Percentiles rank a stretch among this genome's conserved stretches.
phyloP scores from a whole-genome alignment of 768 basidiomycete genomes.

The Russula lepida region DNA sequence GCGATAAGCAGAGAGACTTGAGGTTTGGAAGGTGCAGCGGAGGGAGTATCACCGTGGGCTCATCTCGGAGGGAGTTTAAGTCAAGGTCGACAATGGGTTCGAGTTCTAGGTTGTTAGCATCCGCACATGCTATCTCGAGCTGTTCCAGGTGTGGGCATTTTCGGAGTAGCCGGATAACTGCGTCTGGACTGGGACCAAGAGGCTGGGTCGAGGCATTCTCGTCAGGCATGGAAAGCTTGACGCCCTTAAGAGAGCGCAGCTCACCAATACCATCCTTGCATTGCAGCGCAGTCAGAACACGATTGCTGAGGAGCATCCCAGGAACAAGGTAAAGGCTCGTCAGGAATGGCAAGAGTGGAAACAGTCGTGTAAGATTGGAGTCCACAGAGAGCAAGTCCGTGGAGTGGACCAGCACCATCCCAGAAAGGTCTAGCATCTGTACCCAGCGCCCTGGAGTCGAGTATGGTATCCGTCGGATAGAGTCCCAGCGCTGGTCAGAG shows the following conservation, averaged over 20 bases:
- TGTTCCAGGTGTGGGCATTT: conserved; percentile 13
- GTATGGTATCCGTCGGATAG: conserved; percentile 77
- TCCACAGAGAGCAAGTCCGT: conserved; percentile 48
- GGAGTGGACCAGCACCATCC: conserved; percentile 34
- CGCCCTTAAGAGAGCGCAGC: conserved; percentile 14
- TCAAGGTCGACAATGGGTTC: neutral
- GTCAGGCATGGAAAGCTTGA: conserved; percentile 18
- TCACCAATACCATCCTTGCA: conserved; percentile 16
- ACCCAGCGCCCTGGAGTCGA: conserved; percentile 88
- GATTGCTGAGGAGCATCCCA: conserved; percentile 14
- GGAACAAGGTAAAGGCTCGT: conserved; percentile 11
- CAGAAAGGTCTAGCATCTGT: conserved; percentile 62
- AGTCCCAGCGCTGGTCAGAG: conserved; percentile 80
- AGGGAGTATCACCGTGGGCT: conserved; percentile 26
- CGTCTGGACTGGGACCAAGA: neutral
- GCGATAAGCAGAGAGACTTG: conserved; percentile 51
- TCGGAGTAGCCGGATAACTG: conserved; percentile 6
- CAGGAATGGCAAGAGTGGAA: conserved; percentile 40
- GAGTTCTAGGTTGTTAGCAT: conserved; percentile 6
- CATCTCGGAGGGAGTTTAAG: neutral
- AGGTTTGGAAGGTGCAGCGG: conserved; percentile 51
- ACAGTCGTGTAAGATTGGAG: conserved; percentile 51
- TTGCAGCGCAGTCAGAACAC: conserved; percentile 6
- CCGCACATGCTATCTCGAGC: conserved; percentile 17
- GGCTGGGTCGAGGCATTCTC: neutral